Evolutionary conservation across 2,329 filamentous ascomycete genomes (phyloP).

Genomic region (Nemania diffusa): DNA sequence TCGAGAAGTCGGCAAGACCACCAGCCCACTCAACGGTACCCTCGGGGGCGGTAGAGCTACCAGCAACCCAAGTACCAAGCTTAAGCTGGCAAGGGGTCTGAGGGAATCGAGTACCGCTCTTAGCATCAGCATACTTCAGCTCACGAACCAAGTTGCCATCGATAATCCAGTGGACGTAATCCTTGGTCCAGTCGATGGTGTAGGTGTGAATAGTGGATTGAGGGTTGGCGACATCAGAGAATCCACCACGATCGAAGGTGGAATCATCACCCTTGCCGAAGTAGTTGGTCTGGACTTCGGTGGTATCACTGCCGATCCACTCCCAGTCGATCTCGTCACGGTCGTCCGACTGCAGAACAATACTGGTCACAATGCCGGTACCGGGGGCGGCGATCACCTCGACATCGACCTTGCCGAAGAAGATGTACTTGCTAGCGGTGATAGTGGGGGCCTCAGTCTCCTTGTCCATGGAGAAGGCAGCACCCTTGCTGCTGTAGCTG

Average conservation of each 20-base stretch:
- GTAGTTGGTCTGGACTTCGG: conserved; percentile 88
- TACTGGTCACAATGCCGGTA: conserved; percentile 86
- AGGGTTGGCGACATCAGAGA: conserved; percentile 66
- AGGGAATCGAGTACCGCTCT: conserved; percentile 69
- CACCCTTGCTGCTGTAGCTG: conserved; percentile 60
- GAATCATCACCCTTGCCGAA: conserved; percentile 77
- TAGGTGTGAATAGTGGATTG: conserved; percentile 71
- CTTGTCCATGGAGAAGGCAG: conserved; percentile 73
- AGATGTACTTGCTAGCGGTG: conserved; percentile 85
- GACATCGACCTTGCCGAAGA: conserved; percentile 91
- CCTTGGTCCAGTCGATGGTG: conserved; percentile 73
- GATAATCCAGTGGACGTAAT: conserved; percentile 71
- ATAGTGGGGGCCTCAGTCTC: conserved; percentile 77
- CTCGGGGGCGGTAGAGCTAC: conserved; percentile 65
- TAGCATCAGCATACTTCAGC: conserved; percentile 67
- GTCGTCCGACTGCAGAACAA: conserved; percentile 89
- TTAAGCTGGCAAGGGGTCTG: conserved; percentile 80
- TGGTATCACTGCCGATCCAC: conserved; percentile 81
- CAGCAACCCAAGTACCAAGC: conserved; percentile 74
- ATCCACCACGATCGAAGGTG: conserved; percentile 74
- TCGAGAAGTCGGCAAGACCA: conserved; percentile 64
- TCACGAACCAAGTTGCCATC: conserved; percentile 71
- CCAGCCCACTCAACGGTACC: conserved; percentile 80
- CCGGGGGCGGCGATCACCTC: conserved; percentile 82
- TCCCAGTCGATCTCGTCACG: conserved; percentile 98